Evolutionary conservation across 345 rosid species (phyloP).

Genomic region (Ceriops zippeliana): DNA sequence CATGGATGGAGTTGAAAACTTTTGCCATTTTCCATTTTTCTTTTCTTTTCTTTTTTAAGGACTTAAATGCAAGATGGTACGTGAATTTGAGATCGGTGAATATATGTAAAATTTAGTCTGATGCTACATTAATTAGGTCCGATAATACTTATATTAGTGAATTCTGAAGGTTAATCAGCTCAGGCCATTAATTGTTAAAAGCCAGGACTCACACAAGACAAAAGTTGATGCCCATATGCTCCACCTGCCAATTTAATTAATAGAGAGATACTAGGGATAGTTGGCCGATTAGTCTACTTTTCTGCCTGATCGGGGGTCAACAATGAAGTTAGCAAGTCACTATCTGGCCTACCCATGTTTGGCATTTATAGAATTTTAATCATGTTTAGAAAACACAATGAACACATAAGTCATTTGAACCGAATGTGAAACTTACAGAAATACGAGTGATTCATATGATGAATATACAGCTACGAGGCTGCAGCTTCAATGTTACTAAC

Average conservation of each 20-base stretch:
- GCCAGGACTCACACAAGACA: background rate
- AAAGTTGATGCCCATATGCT: too few relatives aligned
- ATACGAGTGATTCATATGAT: background rate
- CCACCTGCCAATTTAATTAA: too few relatives aligned
- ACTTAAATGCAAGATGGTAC: background rate
- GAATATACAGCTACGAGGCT: too few relatives aligned
- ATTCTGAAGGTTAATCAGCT: background rate
- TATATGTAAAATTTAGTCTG: too few relatives aligned
- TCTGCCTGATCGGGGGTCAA: background rate
- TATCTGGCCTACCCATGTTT: conserved; percentile 1
- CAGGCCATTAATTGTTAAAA: too few relatives aligned
- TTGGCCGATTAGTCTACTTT: too few relatives aligned
- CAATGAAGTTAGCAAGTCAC: conserved; percentile 10
- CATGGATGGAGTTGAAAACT: background rate
- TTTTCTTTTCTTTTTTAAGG: background rate
- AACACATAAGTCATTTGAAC: background rate
- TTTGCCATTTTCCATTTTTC: background rate
- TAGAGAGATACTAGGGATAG: too few relatives aligned
- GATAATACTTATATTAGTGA: background rate
- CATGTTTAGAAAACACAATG: background rate
- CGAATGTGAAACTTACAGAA: background rate
- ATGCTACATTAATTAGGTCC: background rate
- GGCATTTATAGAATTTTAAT: conserved; percentile 3
- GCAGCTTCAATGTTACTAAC: background rate
- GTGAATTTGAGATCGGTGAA: too few relatives aligned